A percentile compares a stretch with the other conserved stretches of the same genome.
Evolutionary conservation across 2,329 filamentous ascomycete genomes (phyloP).

Genomic region (Ascosphaera apis): DNA sequence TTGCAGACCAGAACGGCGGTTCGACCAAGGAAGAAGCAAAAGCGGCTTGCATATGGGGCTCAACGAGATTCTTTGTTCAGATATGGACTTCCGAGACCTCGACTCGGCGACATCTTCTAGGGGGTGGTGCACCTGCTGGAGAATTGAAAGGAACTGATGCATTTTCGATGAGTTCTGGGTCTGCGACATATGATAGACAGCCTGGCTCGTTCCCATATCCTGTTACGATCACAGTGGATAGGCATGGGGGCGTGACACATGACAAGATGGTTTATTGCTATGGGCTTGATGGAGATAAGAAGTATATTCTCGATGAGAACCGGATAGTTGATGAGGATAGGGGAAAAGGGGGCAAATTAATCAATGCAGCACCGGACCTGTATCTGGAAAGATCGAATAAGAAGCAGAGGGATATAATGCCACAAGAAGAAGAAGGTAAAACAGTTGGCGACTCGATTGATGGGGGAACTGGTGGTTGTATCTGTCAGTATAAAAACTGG

Average conservation of each 20-base stretch:
- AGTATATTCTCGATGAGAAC: conserved; percentile 21
- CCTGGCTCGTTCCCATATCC: conserved; percentile 39
- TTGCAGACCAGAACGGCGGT: conserved; percentile 27
- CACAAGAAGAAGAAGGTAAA: conserved; percentile 5
- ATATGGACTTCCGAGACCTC: conserved; percentile 39
- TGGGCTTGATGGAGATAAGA: conserved; percentile 25
- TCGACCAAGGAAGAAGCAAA: conserved; percentile 22
- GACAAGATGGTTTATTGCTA: conserved; percentile 40
- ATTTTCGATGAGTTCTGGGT: no score
- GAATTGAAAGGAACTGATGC: no score
- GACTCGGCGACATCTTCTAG: no score
- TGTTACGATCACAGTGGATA: conserved; percentile 34
- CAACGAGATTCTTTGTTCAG: conserved; percentile 37
- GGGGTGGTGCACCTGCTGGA: no score
- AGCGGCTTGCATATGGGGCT: conserved; percentile 32
- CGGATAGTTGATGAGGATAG: conserved; percentile 30
- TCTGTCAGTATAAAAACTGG: conserved; percentile 37
- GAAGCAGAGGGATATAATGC: conserved; percentile 9
- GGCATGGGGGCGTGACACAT: conserved; percentile 31
- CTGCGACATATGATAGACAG: conserved; percentile 23
- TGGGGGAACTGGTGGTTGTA: conserved; percentile 35
- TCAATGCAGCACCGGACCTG: conserved; percentile 27
- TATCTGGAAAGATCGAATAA: conserved; percentile 6
- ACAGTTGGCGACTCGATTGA: conserved; percentile 19
- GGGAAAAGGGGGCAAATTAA: conserved; percentile 24